These are phyloP conservation scores for Porphyrellus cyaneotinctus DNA, from an alignment of 768 basidiomycete species.

Conservation along the genomic window DNA sequence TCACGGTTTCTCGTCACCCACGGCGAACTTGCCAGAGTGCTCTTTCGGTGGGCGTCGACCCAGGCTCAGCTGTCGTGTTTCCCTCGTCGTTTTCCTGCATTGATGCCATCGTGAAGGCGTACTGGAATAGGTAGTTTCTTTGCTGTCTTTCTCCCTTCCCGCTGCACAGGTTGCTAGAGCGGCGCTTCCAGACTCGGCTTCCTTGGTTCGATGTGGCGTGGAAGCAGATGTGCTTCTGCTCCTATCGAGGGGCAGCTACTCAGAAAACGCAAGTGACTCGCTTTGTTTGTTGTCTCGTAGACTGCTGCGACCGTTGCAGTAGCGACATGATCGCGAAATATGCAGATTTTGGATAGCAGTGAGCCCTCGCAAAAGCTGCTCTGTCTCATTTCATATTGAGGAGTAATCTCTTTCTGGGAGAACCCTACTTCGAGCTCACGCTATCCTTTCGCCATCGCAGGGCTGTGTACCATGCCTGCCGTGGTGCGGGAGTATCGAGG, in stretches of 20 bases:
- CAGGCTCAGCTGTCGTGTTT: slow-evolving; percentile 1
- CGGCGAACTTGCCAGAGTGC: slow-evolving; percentile 54
- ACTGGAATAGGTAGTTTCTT: slow-evolving; percentile 16
- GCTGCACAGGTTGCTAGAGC: slow-evolving; percentile 16
- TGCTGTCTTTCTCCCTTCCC: slow-evolving; percentile 6
- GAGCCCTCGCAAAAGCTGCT: not conserved
- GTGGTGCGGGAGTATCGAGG: slow-evolving; percentile 76
- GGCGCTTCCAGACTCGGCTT: slow-evolving; percentile 8
- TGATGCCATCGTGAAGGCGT: slow-evolving; percentile 9
- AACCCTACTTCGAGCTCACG: not conserved
- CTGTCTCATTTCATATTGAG: not conserved
- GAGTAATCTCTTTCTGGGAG: not conserved
- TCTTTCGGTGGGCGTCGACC: slow-evolving; percentile 35
- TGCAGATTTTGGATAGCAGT: slow-evolving; percentile 1
- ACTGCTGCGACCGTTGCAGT: slow-evolving; percentile 4
- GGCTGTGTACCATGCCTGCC: slow-evolving; percentile 69
- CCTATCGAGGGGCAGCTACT: slow-evolving; percentile 13
- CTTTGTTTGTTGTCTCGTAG: slow-evolving; percentile 7
- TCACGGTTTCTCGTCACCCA: slow-evolving; percentile 26
- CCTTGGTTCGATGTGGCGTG: slow-evolving; percentile 12
- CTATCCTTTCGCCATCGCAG: slow-evolving; percentile 46
- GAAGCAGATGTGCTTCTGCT: slow-evolving; percentile 22
- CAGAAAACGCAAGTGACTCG: not conserved
- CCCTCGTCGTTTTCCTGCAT: slow-evolving; percentile 8
- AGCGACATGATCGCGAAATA: slow-evolving; percentile 10